Base-by-base conservation (phyloP, 2,329 filamentous ascomycete species). In the Paracorniculantispora psalliotae region DNA sequence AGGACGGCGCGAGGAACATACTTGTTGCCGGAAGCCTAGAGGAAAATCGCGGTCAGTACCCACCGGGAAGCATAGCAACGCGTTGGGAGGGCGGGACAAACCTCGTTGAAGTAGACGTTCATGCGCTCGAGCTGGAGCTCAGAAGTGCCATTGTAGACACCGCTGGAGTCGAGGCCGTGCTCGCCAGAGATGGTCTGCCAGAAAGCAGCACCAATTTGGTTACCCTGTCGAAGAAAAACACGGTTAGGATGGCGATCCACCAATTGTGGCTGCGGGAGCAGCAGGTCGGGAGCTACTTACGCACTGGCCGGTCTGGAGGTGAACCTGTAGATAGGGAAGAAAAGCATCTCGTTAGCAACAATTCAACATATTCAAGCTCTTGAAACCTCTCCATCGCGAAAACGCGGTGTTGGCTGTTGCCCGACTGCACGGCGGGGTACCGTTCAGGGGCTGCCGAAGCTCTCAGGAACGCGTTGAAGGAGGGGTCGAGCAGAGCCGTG, bases 121-220 rank as follows among this genome's bases (percentile, higher is more conserved):
- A 99, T 96, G 74, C 94, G 92, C 90, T 99, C 94, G 70, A 97
- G 88, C 86, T 99, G 94, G 76, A 97, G 92, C 80, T 97, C 94
- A 47, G 93, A 97, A 69, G 91, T 92, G 76, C 94, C 94, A 79
- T 96, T 96, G 88, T 97, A 97, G 89, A 97, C 89, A 81, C 93
- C 93, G 78, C 91, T 91, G 81, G 90, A 91, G 81, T 99, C 94
- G 75, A 99, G 92, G 74, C 94, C 94, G 79, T 99, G 94, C 85
- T 92, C 89, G 79, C 88, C 86, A 74, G 89, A 91, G 76, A 92
- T 92, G 73, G 82, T 89, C 79, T 92, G 89, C 89, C 94, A 99
- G 87, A 99, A 99, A 81, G 94, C 94, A 84, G 94, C 94, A 93
- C 94, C 94, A 71, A 97, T 96, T 91, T 99, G 94, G 90, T 99